Conservation (phyloP, 371 early-diverging fungal species). For the Rhizomucor pusillus region DNA sequence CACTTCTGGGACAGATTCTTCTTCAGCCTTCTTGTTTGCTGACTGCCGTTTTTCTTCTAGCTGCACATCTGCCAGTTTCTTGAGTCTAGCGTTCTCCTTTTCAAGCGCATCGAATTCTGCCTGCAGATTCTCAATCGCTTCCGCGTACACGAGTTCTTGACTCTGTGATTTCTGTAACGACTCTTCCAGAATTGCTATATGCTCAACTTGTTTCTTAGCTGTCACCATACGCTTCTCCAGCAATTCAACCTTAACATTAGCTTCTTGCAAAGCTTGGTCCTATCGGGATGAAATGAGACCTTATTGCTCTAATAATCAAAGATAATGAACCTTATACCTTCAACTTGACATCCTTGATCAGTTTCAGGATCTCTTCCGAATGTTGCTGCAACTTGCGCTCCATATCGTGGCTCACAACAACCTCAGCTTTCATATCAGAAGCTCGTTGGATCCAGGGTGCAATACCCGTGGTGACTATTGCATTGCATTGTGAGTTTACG, state of each 20-base stretch:
- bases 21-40: slow-evolving; percentile 23
- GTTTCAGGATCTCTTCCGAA: slow-evolving; percentile 72
- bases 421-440: slow-evolving; percentile 72
- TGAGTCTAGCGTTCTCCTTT: slow-evolving; percentile 61
- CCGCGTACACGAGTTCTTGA: slow-evolving; percentile 68
- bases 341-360: slow-evolving; percentile 70
- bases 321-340: slow-evolving; percentile 47
- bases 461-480: slow-evolving; percentile 46
- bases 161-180: slow-evolving; percentile 54
- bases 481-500: neutral
- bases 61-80: slow-evolving; percentile 40
- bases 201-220: slow-evolving; percentile 68
- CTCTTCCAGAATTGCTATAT: slow-evolving; percentile 61
- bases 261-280: slow-evolving; percentile 78
- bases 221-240: slow-evolving; percentile 75
- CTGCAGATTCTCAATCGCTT: slow-evolving; percentile 72
- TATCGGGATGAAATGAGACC: slow-evolving; percentile 20
- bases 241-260: slow-evolving; percentile 71
- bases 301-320: neutral
- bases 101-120: slow-evolving; percentile 70
- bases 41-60: slow-evolving; percentile 43
- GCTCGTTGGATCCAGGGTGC: slow-evolving; percentile 84
- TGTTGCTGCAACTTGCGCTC: slow-evolving; percentile 73
- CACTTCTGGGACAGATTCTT: neutral
- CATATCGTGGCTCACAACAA: slow-evolving; percentile 74